A percentile compares a stretch with the other conserved stretches of the same genome.
These are phyloP conservation scores for Craspedostauros australis DNA, from an alignment of 108 stramenopile genomes.

Conservation along the genomic window DNA sequence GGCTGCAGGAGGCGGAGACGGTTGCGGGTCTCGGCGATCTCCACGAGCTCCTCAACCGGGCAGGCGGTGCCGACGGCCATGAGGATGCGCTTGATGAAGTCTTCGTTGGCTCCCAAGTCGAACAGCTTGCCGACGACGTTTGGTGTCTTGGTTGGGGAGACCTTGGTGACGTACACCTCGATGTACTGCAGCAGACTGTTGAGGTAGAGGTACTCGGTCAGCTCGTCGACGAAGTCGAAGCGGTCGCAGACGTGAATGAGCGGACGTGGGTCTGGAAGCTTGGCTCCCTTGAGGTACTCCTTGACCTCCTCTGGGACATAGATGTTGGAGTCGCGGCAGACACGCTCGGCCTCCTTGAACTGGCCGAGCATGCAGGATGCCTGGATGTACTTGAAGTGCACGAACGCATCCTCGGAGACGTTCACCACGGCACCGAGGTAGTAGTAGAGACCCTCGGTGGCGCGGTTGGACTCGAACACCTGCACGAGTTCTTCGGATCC, in stretches of 20 bases:
- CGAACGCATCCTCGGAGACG: constrained; percentile 92
- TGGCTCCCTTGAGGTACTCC: constrained; percentile 97
- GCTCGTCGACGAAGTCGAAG: constrained; percentile 96
- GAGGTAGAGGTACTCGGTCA: constrained; percentile 97
- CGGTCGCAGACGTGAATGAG: constrained; percentile 99
- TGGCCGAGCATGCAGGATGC: constrained; percentile 91
- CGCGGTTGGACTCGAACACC: constrained; percentile 95
- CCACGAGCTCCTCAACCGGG: constrained; percentile 98
- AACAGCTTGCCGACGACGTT: constrained; percentile 99
- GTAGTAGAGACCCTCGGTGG: constrained; percentile 95
- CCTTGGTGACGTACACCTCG: constrained; percentile 99
- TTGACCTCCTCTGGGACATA: constrained; percentile 98
- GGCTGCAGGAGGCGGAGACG: constrained; percentile 94
- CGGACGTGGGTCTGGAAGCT: constrained; percentile 98
- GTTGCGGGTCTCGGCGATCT: constrained; percentile 94
- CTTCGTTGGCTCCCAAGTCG: constrained; percentile 94
- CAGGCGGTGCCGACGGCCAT: constrained; percentile 98
- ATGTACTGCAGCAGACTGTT: constrained; percentile 99
- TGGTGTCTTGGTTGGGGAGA: constrained; percentile 97
- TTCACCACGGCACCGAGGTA: constrained; percentile 96
- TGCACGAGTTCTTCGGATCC: constrained; percentile 89
- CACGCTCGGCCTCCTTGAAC: constrained; percentile 97
- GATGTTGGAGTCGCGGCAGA: constrained; percentile 98
- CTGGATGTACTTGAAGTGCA: constrained; percentile 99
- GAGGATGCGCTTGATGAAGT: constrained; percentile 96